Base-by-base conservation (phyloP, 2,329 filamentous ascomycete species). In the Elsinoe arachidis region DNA sequence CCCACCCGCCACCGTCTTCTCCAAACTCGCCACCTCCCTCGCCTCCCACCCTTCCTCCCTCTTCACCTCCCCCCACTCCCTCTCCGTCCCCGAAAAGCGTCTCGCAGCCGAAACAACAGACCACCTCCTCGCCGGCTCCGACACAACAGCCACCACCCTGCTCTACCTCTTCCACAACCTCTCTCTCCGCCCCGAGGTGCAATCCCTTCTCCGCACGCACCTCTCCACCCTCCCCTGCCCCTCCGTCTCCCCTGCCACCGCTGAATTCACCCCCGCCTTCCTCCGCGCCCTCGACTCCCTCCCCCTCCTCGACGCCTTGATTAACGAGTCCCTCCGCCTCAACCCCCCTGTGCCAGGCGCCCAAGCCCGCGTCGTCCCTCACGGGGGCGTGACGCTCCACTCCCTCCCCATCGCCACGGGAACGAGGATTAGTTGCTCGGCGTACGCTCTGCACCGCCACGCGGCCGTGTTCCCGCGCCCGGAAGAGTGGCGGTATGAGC, bases 81-180 rank as follows among this genome's bases (percentile, higher is more conserved):
- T 46, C 15, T 43, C 30, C n/a, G 2, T 15, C 3, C 21, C 47
- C 6, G 37, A 37, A 61, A 68, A n/a, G 5, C 47, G 9, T 15
- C 15, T 4, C 35, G 83, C 85, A 1, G 86, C 82, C 34, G 87
- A 90, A 65, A 74, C 87, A 59, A 78, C 87, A 38, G 87, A 90
- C 63, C 86, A 90, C 61, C 74, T 88, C 5, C 80, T 86, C 2
- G 87, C 87, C 0, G 87, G 86, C 0, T 85, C 88, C 60, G 87
- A 91, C 66, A 90, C 87, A 0, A 84, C 83, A 5, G 85, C 82
- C 0, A 81, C 88, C 23, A 81, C 80, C 0, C 70, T 87, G 26
- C 80, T 78, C 1, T 87, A 85, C 62, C 64, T 82, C 1, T 69
- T 79, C 17, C 82, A 82, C 71, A 75, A 83, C 35, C 72, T 64